Evolutionary conservation across 1,139 yeast genomes (phyloP).

Genomic region (Hemisphaericaspora subhashii): DNA sequence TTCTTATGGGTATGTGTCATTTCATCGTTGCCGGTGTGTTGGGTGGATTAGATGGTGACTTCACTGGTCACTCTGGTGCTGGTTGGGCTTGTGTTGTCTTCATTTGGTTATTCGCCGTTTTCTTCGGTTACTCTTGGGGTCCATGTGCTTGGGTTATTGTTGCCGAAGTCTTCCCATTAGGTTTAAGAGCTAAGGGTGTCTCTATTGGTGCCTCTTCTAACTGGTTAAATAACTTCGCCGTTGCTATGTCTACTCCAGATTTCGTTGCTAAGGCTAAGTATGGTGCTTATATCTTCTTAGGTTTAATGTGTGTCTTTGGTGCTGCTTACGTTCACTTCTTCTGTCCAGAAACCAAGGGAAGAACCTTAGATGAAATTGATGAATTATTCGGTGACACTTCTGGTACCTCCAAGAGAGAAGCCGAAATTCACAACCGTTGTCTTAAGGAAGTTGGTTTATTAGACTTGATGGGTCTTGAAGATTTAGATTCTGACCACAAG

Average conservation of each 20-base stretch:
- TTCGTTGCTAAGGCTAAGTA: slow-evolving; percentile 23
- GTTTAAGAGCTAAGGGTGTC: slow-evolving; percentile 30
- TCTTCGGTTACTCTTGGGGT: slow-evolving; percentile 28
- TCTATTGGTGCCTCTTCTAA: slow-evolving; percentile 39
- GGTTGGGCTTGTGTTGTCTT: slow-evolving; percentile 48
- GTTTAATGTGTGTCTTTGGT: slow-evolving; percentile 20
- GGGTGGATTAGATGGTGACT: slow-evolving; percentile 39
- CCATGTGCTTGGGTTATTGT: slow-evolving; percentile 30
- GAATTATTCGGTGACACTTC: slow-evolving; percentile 20
- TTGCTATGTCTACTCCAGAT: slow-evolving; percentile 33
- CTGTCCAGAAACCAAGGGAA: slow-evolving; percentile 33
- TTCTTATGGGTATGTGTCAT: slow-evolving; percentile 13
- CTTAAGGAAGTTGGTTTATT: slow-evolving; percentile 13
- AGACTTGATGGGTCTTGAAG: slow-evolving; percentile 10
- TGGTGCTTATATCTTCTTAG: slow-evolving; percentile 28
- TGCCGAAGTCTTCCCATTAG: slow-evolving; percentile 24
- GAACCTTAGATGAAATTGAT: slow-evolving; percentile 33
- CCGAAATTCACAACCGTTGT: slow-evolving; percentile 10
- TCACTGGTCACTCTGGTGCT: slow-evolving; percentile 17
- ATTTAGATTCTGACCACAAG: slow-evolving; percentile 7
- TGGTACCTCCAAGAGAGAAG: slow-evolving; percentile 13
- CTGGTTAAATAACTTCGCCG: slow-evolving; percentile 42
- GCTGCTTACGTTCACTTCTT: slow-evolving; percentile 25
- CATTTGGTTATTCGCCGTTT: slow-evolving; percentile 34
- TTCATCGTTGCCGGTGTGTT: slow-evolving; percentile 49